Evolutionary conservation across 805 yeast genomes (phyloP), one percentile per base, ranked within the genome.

Genomic region (Candida koratica): DNA sequence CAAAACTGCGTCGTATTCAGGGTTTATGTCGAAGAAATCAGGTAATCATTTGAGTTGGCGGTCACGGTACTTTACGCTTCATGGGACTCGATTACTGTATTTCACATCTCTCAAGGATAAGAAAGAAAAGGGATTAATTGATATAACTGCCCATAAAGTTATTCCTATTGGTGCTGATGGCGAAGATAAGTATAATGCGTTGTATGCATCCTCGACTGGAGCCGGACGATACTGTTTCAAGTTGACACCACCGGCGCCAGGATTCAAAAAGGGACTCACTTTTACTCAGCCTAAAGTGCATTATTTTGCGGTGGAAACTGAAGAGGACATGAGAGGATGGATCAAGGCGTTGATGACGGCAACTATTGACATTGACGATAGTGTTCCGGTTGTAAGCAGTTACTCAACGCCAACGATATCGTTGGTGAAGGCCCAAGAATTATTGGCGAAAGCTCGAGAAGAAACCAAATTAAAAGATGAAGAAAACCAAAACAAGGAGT

Each of bases 251-350:
- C 99, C 99, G 0, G 95, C 95, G 2, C 97, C 97, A 0, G 99
- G 99, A 0, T 85, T 90, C 36, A 81, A 82, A 46, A 90, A 89
- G 61, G 97, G 97, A 0, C 75, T 93, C 39, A 89, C 96, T 0
- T 93, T 93, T 58, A 93, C 99, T 0, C 96, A 89, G 45, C 98
- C 96, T 18, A 86, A 88, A 47, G 84, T 88, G 6, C 98, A 93
- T 52, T 93, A 83, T 58, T 93, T 93, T 71, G 97, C 97, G 0
- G 96, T 90, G 28, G 97, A 93, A 33, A 73, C 86, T 0, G 76
- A 72, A 39, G 95, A 87, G 33, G 97, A 90, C 45, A 84, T 90
- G 96, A 73, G 96, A 54, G 75, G 73, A 2, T 93, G 99, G 99
- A 79, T 89, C 79, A 84, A 88, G 36, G 95, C 96, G 0, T 67